Base-by-base conservation (phyloP, 2,329 filamentous ascomycete species). In the Colletotrichum navitas region DNA sequence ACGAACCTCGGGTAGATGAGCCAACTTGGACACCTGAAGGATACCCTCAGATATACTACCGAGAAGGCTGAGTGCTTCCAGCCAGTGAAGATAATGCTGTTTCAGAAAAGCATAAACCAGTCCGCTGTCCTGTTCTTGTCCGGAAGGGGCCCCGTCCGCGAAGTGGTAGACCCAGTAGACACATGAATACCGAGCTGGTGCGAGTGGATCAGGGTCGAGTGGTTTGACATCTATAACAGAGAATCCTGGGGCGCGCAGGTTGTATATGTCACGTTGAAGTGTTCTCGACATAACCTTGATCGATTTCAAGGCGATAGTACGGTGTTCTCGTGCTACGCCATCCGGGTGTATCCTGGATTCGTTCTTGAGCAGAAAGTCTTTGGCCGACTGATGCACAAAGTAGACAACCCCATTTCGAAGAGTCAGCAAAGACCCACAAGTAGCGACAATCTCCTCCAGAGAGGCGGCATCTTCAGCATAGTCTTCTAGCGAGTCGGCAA, bases 401-500 rank as follows among this genome's bases (percentile, higher is more conserved):
- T 29, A 52, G 24, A 52, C 49, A 8, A 52, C 49, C 24, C 16
- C 14, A 2, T 52, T 26, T 6, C 26, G 24, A 3, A 32, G 6
- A 18, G 26, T 52, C 16, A 52, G 5, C 5, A 52, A 52, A 52
- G 49, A 29, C 24, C 49, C 49, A 5, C 49, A 52, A 5, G 24
- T 26, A 1, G 3, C 5, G 8, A 52, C 14, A 5, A 52, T 29
- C 49, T 52, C 49, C 16, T 18, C 26, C 14, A 32, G n/a, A 2
- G 49, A 52, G 16, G 2, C 49, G 24, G 49, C 24, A 18, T 52
- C 26, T 2, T 52, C 14, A 18, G 16, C 24, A 5, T 29, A 52
- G 8, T 52, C 4, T 18, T 52, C 49, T 18, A 18, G 14, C 24
- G 65, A 32, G 2, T 76, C 73, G n/a, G 75, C 52, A 16, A 82